Evolutionary conservation across 2,329 filamentous ascomycete genomes (phyloP), one percentile per base, ranked within the genome.

Genomic region (Pseudogymnoascus sp.): DNA sequence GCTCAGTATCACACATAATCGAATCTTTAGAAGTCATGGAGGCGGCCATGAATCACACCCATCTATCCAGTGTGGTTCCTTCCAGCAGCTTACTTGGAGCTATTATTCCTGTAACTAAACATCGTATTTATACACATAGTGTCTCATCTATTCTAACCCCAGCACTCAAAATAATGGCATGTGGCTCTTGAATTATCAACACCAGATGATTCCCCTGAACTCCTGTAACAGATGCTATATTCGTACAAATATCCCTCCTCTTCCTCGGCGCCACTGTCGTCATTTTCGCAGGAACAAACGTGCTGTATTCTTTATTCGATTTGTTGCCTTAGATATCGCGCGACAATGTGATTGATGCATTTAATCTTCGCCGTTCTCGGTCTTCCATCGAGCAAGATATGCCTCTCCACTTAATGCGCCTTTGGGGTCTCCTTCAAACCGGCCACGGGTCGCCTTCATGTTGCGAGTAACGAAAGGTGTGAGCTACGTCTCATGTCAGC

Each of bases 401-500:
- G 81, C 73, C 67, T 80, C 75, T n/a, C 86, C 83, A 70, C 83
- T 83, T 67, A 83, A 78, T 9, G 85, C 83, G 14, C 86, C 86
- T 66, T 80, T 77, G 23, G 79, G 79, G 66, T 82, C 77, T 36
- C 70, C 69, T 59, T 70, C 70, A 72, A 85, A 87, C 64, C 78
- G 77, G 58, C 85, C 85, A 60, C 75, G 77, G 22, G 77, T 72
- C 39, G 77, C 75, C 66, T 79, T 76, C 62, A 91, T 78, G 64
- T 81, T 82, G 59, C 79, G 78, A 63, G 85, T 84, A 60, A 94
- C 88, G 69, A 93, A 95, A 1, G 91, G 91, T 2, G 87, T 91
- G 71, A 95, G 82, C 90, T 94, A 66, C 16, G 9, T 33, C 12
- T 36, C 19, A 63, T 62, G 60, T 30, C 35, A 66, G 11, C n/a